Conservation (phyloP, 805 yeast genomes). For the Lachancea cidri region DNA sequence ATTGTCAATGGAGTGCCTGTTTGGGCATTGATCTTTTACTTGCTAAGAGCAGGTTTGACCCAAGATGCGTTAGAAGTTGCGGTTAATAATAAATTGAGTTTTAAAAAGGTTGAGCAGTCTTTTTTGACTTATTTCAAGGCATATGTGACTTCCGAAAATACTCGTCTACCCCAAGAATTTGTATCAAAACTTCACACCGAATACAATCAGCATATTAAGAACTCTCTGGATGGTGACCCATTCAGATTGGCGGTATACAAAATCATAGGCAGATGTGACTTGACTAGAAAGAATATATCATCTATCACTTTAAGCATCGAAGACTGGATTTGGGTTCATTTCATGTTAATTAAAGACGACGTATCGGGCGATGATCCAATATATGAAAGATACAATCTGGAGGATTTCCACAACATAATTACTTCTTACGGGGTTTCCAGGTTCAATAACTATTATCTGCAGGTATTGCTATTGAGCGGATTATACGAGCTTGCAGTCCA, state of each 20-base stretch:
- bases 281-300: slow-evolving; percentile 61
- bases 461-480: slow-evolving; percentile 69
- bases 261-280: slow-evolving; percentile 83
- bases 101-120: slow-evolving; percentile 78
- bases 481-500: slow-evolving; percentile 76
- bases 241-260: slow-evolving; percentile 87
- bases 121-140: slow-evolving; percentile 77
- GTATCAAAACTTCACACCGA: slow-evolving; percentile 69
- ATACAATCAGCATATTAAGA: slow-evolving; percentile 78
- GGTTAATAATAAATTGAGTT: slow-evolving; percentile 56
- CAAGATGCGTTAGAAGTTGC: slow-evolving; percentile 74
- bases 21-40: slow-evolving; percentile 89
- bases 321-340: slow-evolving; percentile 96
- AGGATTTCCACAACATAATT: slow-evolving; percentile 68
- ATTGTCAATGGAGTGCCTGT: slow-evolving; percentile 80
- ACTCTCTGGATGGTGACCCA: slow-evolving; percentile 68
- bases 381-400: slow-evolving; percentile 66
- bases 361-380: slow-evolving; percentile 44
- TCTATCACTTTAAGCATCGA: slow-evolving; percentile 75
- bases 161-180: slow-evolving; percentile 58
- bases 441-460: slow-evolving; percentile 70
- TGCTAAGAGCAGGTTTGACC: slow-evolving; percentile 77
- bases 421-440: slow-evolving; percentile 66
- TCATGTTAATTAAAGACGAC: slow-evolving; percentile 65
- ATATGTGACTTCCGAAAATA: slow-evolving; percentile 51